phyloP scores from a whole-genome alignment of 2,329 filamentous ascomycete genomes.

The Diplodia sapinea region DNA sequence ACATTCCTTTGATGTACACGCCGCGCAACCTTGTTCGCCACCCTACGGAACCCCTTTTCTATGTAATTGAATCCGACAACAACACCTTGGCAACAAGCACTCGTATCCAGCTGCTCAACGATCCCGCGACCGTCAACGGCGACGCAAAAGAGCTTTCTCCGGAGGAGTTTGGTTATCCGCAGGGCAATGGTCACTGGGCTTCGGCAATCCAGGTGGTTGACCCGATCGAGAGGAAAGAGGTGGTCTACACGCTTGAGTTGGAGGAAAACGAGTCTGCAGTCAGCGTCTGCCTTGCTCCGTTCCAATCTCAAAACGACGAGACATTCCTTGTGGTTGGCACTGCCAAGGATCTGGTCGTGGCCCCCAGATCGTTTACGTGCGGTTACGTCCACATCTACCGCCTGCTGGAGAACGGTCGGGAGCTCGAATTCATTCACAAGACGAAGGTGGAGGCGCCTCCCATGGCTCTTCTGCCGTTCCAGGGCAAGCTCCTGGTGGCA shows the following conservation, averaged over 20 bases:
- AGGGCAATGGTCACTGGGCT: conserved; percentile 85
- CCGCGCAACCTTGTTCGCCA: conserved; percentile 87
- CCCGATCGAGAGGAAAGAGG: conserved; percentile 70
- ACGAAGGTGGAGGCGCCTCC: conserved; percentile 90
- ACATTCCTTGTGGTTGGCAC: conserved; percentile 93
- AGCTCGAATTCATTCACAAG: conserved; percentile 94
- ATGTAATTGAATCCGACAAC: conserved; percentile 92
- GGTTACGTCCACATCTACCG: conserved; percentile 94
- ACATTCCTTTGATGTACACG: conserved; percentile 85
- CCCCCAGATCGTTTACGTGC: conserved; percentile 73
- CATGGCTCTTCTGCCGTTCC: conserved; percentile 88
- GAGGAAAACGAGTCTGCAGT: conserved; percentile 91
- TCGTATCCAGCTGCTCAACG: conserved; percentile 73
- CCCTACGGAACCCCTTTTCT: conserved; percentile 86
- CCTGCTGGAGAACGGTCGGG: conserved; percentile 83
- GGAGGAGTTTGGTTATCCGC: conserved; percentile 87
- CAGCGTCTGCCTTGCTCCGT: conserved; percentile 81
- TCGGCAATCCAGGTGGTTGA: conserved; percentile 95
- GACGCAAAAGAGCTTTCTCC: conserved; percentile 67
- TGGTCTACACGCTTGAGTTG: conserved; percentile 79
- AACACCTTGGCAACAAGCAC: conserved; percentile 86
- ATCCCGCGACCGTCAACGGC: conserved; percentile 56
- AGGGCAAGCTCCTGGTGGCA: conserved; percentile 86
- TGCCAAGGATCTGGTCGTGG: conserved; percentile 84
- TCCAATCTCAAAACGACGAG: conserved; percentile 87